phyloP scores from a whole-genome alignment of 176 grass and related monocot species.

The Canna indica region DNA sequence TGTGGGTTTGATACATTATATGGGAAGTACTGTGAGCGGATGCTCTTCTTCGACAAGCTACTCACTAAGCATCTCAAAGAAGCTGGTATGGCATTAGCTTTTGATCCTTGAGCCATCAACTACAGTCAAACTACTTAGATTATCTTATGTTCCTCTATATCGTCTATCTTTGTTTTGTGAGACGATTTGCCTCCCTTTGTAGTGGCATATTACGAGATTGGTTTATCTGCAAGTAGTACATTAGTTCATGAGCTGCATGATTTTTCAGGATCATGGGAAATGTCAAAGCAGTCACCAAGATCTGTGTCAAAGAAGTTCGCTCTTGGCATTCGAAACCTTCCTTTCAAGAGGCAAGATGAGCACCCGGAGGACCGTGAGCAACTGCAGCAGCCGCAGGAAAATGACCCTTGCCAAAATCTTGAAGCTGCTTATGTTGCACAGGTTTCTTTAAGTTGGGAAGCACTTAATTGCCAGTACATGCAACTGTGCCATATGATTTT shows the following conservation, averaged over 20 bases:
- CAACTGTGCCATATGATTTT: slow-evolving; percentile 60
- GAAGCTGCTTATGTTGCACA: slow-evolving; percentile 82
- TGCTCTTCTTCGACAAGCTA: slow-evolving; percentile 75
- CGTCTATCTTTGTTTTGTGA: no score
- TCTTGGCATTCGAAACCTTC: slow-evolving; percentile 61
- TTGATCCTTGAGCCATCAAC: background rate
- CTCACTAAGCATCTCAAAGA: slow-evolving; percentile 51
- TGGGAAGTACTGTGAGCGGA: slow-evolving; percentile 65
- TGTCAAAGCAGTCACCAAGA: slow-evolving; percentile 53
- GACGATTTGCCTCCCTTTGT: no score
- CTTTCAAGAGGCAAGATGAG: slow-evolving; percentile 66
- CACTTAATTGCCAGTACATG: slow-evolving; percentile 70
- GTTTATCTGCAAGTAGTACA: no score
- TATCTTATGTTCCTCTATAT: background rate
- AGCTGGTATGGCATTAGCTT: slow-evolving; percentile 30
- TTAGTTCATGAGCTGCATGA: background rate
- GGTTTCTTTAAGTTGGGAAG: slow-evolving; percentile 89
- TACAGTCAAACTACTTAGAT: background rate
- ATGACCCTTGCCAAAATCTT: slow-evolving; percentile 57
- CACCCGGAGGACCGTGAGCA: slow-evolving; percentile 41
- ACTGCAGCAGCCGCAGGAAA: slow-evolving; percentile 37
- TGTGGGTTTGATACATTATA: slow-evolving; percentile 68
- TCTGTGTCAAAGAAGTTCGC: slow-evolving; percentile 53
- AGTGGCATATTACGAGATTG: no score
- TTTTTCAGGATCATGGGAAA: slow-evolving; percentile 36